phyloP scores from a whole-genome alignment of 495 filamentous ascomycete genomes.

The Pyrenula massariospora region DNA sequence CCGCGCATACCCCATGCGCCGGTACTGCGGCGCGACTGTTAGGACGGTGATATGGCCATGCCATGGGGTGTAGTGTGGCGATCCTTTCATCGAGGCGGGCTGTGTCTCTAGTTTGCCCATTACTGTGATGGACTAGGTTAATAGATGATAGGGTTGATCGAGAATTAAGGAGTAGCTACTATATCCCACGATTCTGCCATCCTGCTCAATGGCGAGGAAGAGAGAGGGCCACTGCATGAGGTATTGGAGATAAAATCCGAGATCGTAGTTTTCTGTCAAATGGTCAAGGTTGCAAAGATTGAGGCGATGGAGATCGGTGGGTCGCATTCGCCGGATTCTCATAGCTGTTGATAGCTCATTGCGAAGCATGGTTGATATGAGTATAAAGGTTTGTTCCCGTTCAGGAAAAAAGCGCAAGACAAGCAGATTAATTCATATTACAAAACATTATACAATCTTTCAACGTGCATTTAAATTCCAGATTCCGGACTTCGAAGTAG shows the following conservation, averaged over 20 bases:
- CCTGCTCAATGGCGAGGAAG: constrained; percentile 77
- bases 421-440: no score
- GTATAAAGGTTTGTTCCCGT: no score
- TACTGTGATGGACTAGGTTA: constrained; percentile 39
- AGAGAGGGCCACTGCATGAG: constrained; percentile 89
- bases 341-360: neutral
- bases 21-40: constrained; percentile 77
- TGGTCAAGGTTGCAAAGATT: constrained; percentile 82
- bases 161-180: constrained; percentile 42
- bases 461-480: no score
- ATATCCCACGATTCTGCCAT: constrained; percentile 81
- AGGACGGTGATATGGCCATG: constrained; percentile 96
- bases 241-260: constrained; percentile 91
- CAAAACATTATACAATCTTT: no score
- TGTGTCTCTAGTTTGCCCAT: constrained; percentile 94
- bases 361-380: no score
- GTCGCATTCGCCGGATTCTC: constrained; percentile 51
- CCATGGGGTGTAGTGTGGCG: constrained; percentile 85
- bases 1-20: constrained; percentile 76
- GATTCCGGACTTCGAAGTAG: no score
- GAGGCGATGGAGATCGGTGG: constrained; percentile 67
- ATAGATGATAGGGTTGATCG: neutral
- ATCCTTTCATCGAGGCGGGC: constrained; percentile 54
- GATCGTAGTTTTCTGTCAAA: constrained; percentile 90
- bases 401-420: no score